Base-by-base conservation (phyloP, 176 grass and related monocot species). In the Avena insularis region DNA sequence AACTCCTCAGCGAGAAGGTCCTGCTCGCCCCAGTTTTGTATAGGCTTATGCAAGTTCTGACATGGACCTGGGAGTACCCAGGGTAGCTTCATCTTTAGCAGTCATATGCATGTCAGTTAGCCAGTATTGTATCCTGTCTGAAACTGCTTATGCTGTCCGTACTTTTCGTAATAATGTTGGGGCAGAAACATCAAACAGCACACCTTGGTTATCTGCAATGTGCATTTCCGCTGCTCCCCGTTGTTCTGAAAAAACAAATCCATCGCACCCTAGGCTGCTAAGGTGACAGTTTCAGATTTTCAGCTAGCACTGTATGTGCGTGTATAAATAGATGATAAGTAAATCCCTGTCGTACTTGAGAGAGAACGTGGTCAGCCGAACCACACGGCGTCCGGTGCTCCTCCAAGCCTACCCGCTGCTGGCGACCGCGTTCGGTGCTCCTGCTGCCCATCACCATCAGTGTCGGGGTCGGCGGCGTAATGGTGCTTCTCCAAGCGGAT, bases 11-110 rank as follows among this genome's bases (percentile, higher is more conserved):
- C 62, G 46, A 83, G 55, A 83, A 77, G 53, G 62, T 8, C 12
- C 51, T 35, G 33, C 35, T 57, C 40, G 43, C 70, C 69, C 47
- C 82, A 85, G 77, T 88, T 85, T 85, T 71, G 61, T 31, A 62
- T 74, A 84, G 75, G 65, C 50, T 75, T 36, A 67, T 12, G 62
- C 64, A 75, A 51, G 74, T 33, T 77, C 74, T 49, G 46, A 11
- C 36, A 81, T 85, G 77, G 36, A 68, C 31, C 72, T 25, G 59
- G 69, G 72, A 75, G 40, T 5, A 47, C 53, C n/a, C 80, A 55
- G 40, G 58, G 20, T 23, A 35, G 51, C 6, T 61, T 70, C 16
- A 17, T 82, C 87, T 43, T 31, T 79, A 72, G 60, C 43, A 47
- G 43, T 47, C 12, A 10, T 43, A 43, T 21, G 6, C 31, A n/a